Percentiles rank a stretch among this genome's conserved stretches.
Evolutionary conservation across 2,329 filamentous ascomycete species (phyloP).

Genomic region (Fusarium paranaense): DNA sequence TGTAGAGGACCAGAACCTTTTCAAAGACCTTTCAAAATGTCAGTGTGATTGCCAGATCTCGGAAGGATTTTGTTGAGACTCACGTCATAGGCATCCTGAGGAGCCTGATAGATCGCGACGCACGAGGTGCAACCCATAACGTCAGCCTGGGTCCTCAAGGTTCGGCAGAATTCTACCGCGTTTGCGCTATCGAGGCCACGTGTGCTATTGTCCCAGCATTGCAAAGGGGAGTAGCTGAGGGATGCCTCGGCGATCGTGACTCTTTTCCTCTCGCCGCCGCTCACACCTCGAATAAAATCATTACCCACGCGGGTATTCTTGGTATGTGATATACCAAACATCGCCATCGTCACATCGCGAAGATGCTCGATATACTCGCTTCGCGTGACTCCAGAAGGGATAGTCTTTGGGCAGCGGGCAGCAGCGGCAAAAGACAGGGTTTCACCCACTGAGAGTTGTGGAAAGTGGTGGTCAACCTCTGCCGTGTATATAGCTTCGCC

Average conservation of each 20-base stretch:
- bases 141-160: conserved; percentile 69
- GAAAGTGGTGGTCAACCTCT: conserved; percentile 83
- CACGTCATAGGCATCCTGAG: conserved; percentile 49
- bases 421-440: conserved; percentile 81
- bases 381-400: conserved; percentile 66
- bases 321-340: conserved; percentile 77
- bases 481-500: conserved; percentile 87
- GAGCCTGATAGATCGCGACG: conserved; percentile 75
- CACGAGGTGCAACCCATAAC: conserved; percentile 67
- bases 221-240: conserved; percentile 58
- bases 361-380: conserved; percentile 67
- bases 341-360: conserved; percentile 76
- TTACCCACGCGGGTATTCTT: conserved; percentile 77
- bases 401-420: conserved; percentile 71
- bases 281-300: conserved; percentile 71
- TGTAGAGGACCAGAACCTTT: conserved; percentile 75
- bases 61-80: conserved; percentile 14
- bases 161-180: conserved; percentile 74
- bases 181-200: conserved; percentile 73
- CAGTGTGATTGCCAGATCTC: fast-evolving
- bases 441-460: conserved; percentile 79
- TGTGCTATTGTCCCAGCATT: conserved; percentile 79
- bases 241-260: conserved; percentile 53
- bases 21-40: conserved; percentile 63
- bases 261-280: conserved; percentile 63